Percentiles rank a stretch among this genome's conserved stretches.
phyloP scores from a whole-genome alignment of 129 eudicot species.

The Tanacetum coccineum region DNA sequence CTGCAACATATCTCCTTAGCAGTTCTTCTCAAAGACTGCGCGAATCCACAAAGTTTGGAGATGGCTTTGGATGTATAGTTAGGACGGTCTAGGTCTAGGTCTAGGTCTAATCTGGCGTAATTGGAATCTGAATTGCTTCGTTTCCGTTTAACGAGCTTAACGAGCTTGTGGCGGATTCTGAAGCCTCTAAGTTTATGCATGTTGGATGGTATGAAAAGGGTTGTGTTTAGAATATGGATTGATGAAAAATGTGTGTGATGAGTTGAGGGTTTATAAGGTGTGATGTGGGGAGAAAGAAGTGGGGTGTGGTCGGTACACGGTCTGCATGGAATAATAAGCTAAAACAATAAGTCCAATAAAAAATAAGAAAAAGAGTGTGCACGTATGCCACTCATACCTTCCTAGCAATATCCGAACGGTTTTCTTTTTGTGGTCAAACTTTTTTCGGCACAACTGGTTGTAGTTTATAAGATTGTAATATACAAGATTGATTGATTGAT shows the following conservation, averaged over 20 bases:
- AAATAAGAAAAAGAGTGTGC: neutral
- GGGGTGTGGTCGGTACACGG: conserved; percentile 27
- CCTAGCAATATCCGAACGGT: conserved; percentile 7
- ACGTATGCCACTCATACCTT: conserved; percentile 17
- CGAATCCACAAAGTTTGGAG: conserved; percentile 44
- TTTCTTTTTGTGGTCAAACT: conserved; percentile 23
- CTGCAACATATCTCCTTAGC: conserved; percentile 26
- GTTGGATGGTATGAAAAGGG: neutral
- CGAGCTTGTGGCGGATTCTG: conserved; percentile 49
- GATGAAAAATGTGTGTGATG: conserved; percentile 4
- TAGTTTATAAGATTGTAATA: neutral
- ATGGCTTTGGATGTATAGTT: conserved; percentile 35
- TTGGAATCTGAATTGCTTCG: too few species aligned
- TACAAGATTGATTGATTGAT: too few species aligned
- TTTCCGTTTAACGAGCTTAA: conserved; percentile 40
- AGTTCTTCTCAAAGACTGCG: conserved; percentile 33
- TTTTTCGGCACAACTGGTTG: neutral
- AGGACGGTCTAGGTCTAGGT: neutral
- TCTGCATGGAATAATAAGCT: conserved; percentile 16
- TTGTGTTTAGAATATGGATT: neutral
- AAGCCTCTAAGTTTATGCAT: conserved; percentile 39
- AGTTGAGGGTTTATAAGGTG: conserved; percentile 9
- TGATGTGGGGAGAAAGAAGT: conserved; percentile 12
- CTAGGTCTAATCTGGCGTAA: too few species aligned
- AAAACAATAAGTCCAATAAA: conserved; percentile 12